Conservation (phyloP, 2,329 filamentous ascomycete genomes). For the Rhinocladiella mackenziei region DNA sequence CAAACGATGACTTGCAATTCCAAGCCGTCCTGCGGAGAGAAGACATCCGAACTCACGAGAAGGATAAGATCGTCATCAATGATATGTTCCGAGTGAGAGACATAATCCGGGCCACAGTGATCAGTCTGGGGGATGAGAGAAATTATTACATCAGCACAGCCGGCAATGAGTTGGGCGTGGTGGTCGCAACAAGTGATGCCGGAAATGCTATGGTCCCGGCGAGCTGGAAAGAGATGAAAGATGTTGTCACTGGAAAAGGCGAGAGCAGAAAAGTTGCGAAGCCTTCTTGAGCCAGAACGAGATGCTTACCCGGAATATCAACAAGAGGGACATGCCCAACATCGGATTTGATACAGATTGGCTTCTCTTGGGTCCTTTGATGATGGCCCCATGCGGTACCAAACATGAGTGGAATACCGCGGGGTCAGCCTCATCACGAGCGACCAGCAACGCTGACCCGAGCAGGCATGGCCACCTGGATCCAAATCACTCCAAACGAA, state of each 20-base stretch:
- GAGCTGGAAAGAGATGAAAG: constrained; percentile 91
- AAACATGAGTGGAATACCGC: too few species aligned
- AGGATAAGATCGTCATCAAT: constrained; percentile 86
- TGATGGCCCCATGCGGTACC: too few species aligned
- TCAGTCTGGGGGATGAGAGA: constrained; percentile 85
- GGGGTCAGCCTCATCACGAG: too few species aligned
- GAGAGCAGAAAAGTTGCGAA: constrained; percentile 92
- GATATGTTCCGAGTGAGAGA: constrained; percentile 92
- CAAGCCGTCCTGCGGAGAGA: constrained; percentile 81
- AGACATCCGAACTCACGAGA: constrained; percentile 91
- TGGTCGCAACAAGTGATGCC: constrained; percentile 81
- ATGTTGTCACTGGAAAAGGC: constrained; percentile 69
- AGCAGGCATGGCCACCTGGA: too few species aligned
- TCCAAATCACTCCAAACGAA: too few species aligned
- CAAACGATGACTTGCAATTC: constrained; percentile 64
- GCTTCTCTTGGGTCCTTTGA: too few species aligned
- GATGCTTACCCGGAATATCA: too few species aligned
- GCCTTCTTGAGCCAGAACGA: constrained; percentile 61
- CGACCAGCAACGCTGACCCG: too few species aligned
- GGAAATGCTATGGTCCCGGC: constrained; percentile 90
- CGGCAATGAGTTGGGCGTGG: constrained; percentile 81
- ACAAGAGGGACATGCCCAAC: too few species aligned
- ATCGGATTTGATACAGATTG: too few species aligned
- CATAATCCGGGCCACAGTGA: constrained; percentile 81
- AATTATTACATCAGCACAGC: constrained; percentile 95